Base-by-base conservation (phyloP, 768 basidiomycete species). In the Cubamyces sp. region DNA sequence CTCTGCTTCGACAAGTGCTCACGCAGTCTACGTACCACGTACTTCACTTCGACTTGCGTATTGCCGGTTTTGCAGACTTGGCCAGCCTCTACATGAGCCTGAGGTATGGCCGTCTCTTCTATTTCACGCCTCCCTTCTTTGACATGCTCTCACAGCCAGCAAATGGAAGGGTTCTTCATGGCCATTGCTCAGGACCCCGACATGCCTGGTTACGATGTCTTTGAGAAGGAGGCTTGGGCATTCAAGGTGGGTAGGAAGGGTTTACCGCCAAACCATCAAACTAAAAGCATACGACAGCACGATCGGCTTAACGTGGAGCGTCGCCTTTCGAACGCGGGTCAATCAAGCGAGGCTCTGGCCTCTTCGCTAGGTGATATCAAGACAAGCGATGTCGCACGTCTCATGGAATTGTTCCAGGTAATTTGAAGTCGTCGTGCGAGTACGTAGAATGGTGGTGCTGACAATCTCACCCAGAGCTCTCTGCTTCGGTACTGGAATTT, bases 371-470 rank as follows among this genome's bases (percentile, higher is more conserved):
- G 68, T 12, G 81, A 80, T 51, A 77, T 94, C 59, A 85, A 83
- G 72, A 90, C 91, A 3, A 88, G 90, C 66, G 92, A 94, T 67
- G 78, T 94, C 42, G 90, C 92, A 7, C 81, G 91, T 19, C 77
- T 94, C 16, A 91, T 94, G 90, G 92, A 93, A 67, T 74, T 93
- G 3, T 92, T 93, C 69, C 92, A 92, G 76, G 89, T 84, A 21
- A 30, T 8, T 1, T 5, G 16, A 28, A 8, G 11, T 9, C 15
- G 18, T 12, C 1, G 2, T 12, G 4, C 30, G 8, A n/a, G 25
- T 1, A 16, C 14, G 16, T 28, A 18, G 40, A 26, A 59, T 53
- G 45, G 19, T 51, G 11, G 2, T 25, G 50, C 19, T 15, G 6
- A 11, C 28, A 28, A 8, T 25, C 40, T 40, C 55, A 11, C 66